These are phyloP conservation scores for Vaccinium macrocarpon DNA, from an alignment of 148 eudicot genomes.

Conservation along the genomic window DNA sequence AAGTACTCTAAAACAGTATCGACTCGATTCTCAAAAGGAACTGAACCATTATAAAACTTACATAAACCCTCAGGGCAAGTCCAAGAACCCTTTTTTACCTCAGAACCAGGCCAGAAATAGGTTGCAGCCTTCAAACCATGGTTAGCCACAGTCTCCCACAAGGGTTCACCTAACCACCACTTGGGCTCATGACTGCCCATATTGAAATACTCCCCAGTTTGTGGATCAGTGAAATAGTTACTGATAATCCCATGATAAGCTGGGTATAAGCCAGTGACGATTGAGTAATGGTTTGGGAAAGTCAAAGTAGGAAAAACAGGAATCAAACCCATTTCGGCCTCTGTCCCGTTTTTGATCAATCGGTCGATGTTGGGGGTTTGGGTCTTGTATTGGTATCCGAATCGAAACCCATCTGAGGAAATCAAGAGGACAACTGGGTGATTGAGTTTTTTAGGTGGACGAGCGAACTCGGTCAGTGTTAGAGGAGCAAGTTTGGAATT, in stretches of 20 bases:
- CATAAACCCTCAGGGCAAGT: constrained; percentile 58
- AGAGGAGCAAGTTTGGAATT: not conserved
- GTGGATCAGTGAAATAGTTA: constrained; percentile 56
- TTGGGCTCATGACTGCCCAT: constrained; percentile 79
- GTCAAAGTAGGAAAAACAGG: constrained; percentile 89
- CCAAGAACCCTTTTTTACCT: constrained; percentile 70
- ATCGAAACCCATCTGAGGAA: constrained; percentile 88
- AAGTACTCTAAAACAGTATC: constrained; percentile 65
- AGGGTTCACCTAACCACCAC: constrained; percentile 90
- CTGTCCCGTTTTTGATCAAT: constrained; percentile 66
- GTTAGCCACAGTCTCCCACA: constrained; percentile 74
- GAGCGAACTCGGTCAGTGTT: constrained; percentile 19
- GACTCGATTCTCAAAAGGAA: constrained; percentile 76
- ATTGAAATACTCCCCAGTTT: constrained; percentile 40
- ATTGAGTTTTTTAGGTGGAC: constrained; percentile 44
- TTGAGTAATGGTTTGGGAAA: constrained; percentile 87
- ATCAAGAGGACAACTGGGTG: constrained; percentile 60
- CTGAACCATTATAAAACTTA: constrained; percentile 56
- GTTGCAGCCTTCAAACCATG: constrained; percentile 65
- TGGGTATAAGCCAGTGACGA: constrained; percentile 82
- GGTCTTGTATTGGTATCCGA: constrained; percentile 83
- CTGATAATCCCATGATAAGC: constrained; percentile 72
- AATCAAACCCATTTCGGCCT: constrained; percentile 66
- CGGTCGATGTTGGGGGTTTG: constrained; percentile 59
- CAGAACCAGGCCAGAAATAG: constrained; percentile 90